phyloP scores from a whole-genome alignment of 345 rosid species.

The Brassica juncea region DNA sequence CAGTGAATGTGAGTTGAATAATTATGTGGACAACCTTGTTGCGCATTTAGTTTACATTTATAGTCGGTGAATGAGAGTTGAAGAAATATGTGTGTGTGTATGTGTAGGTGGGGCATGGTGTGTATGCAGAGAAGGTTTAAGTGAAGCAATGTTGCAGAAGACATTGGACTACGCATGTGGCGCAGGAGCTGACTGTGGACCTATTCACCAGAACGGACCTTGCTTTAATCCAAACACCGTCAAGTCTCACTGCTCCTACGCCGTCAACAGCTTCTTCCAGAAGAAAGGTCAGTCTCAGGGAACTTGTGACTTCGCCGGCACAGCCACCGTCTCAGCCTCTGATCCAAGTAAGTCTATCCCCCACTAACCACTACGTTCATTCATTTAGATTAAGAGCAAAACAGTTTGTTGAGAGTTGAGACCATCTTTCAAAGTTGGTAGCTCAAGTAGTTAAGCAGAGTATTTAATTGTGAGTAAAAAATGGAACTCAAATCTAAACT shows the following conservation, averaged over 20 bases:
- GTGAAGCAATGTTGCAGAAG: slow-evolving; percentile 63
- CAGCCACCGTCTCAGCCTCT: slow-evolving; percentile 55
- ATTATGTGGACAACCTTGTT: not conserved
- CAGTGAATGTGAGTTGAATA: not conserved
- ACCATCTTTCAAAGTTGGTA: slow-evolving; percentile 18
- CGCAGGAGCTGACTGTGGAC: slow-evolving; percentile 89
- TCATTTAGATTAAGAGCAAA: not conserved
- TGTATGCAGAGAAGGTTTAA: slow-evolving; percentile 67
- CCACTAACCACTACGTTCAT: not conserved
- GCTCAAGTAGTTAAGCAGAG: not conserved
- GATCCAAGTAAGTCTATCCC: slow-evolving; percentile 57
- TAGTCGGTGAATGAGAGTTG: not conserved
- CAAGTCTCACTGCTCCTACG: slow-evolving; percentile 76
- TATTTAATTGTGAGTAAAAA: not conserved
- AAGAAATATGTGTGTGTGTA: slow-evolving; percentile 2
- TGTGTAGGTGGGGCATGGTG: slow-evolving; percentile 74
- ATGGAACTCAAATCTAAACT: slow-evolving; percentile 18
- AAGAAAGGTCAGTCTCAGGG: slow-evolving; percentile 69
- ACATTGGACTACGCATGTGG: slow-evolving; percentile 95
- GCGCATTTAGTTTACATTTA: slow-evolving; percentile 9
- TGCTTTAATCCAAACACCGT: slow-evolving; percentile 80
- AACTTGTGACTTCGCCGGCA: slow-evolving; percentile 82
- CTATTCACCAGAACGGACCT: slow-evolving; percentile 56
- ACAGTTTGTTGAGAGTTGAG: not conserved
- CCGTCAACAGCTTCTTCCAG: slow-evolving; percentile 92